These are phyloP conservation scores for Alternaria sp. DNA, from an alignment of 2,329 filamentous ascomycete species.

Conservation along the genomic window DNA sequence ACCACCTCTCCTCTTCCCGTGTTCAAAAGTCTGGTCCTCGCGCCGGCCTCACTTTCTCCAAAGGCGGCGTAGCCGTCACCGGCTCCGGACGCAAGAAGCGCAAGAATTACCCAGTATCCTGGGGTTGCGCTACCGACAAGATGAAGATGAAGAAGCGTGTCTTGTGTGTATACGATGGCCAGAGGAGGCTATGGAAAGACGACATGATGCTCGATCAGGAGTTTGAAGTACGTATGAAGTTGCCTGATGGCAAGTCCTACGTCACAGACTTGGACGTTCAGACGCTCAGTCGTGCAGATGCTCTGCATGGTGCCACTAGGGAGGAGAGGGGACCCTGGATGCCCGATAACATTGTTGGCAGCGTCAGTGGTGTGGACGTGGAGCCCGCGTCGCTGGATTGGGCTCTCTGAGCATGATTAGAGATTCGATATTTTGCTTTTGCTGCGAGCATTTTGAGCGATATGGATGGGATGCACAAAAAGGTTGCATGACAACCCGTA, in stretches of 20 bases:
- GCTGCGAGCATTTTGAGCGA: constrained; percentile 18
- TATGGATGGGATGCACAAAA: constrained; percentile 15
- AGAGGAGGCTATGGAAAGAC: constrained; percentile 89
- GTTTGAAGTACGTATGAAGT: constrained; percentile 87
- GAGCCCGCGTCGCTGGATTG: constrained; percentile 14
- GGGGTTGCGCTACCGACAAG: constrained; percentile 90
- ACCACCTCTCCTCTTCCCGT: constrained; percentile 28
- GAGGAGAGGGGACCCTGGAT: constrained; percentile 90
- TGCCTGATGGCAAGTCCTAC: constrained; percentile 74
- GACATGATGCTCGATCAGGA: constrained; percentile 98
- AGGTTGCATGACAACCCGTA: constrained; percentile 29
- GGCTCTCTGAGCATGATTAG: constrained; percentile 8
- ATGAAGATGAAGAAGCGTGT: constrained; percentile 99
- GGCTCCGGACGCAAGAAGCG: constrained; percentile 80
- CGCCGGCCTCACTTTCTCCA: constrained; percentile 77
- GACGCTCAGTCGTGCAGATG: constrained; percentile 87
- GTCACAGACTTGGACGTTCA: constrained; percentile 93
- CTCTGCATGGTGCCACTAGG: constrained; percentile 78
- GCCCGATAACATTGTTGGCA: constrained; percentile 67
- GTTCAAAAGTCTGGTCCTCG: constrained; percentile 38
- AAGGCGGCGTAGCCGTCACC: constrained; percentile 71
- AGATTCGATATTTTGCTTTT: constrained; percentile 15
- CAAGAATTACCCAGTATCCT: constrained; percentile 90
- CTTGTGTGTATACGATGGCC: constrained; percentile 89
- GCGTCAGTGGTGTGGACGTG: constrained; percentile 7